Percentiles rank a stretch among this genome's conserved stretches.
Conservation (phyloP, 2,329 filamentous ascomycete species). For the Fusarium tuaranense region DNA sequence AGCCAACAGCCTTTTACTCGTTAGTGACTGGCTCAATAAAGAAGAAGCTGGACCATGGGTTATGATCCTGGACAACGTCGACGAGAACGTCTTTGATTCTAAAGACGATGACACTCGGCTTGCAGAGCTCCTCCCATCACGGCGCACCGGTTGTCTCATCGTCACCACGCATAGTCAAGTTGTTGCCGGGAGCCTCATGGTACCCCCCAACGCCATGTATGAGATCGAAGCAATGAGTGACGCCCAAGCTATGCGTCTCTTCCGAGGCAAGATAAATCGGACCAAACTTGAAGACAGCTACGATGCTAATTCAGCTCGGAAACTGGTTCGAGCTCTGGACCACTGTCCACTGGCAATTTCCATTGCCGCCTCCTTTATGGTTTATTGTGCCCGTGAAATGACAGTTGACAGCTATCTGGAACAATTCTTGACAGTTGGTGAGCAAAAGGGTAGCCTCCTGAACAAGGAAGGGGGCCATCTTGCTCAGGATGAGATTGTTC, state of each 20-base stretch:
- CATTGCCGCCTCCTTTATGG: neutral
- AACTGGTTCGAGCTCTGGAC: neutral
- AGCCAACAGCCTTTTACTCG: constrained; percentile 47
- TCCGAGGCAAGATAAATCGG: neutral
- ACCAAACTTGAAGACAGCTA: neutral
- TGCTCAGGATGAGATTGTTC: neutral
- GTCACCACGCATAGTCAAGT: constrained; percentile 30
- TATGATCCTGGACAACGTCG: constrained; percentile 38
- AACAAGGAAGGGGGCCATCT: neutral
- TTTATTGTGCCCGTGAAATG: neutral
- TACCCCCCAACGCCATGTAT: neutral
- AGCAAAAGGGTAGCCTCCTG: neutral
- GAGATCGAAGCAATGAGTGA: neutral
- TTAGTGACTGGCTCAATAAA: constrained; percentile 45
- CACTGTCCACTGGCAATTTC: neutral
- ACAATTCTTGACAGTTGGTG: neutral
- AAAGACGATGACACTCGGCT: neutral
- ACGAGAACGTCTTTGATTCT: constrained; percentile 17
- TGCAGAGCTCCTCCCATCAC: constrained; percentile 26
- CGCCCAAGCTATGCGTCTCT: neutral
- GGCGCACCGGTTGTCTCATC: constrained; percentile 28
- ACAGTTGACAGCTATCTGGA: neutral
- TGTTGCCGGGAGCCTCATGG: constrained; percentile 7
- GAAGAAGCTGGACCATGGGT: constrained; percentile 37
- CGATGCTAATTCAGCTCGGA: neutral